Percentiles rank a stretch among this genome's conserved stretches.
phyloP scores from a whole-genome alignment of 805 yeast species.

The Scheffersomyces lignosus region DNA sequence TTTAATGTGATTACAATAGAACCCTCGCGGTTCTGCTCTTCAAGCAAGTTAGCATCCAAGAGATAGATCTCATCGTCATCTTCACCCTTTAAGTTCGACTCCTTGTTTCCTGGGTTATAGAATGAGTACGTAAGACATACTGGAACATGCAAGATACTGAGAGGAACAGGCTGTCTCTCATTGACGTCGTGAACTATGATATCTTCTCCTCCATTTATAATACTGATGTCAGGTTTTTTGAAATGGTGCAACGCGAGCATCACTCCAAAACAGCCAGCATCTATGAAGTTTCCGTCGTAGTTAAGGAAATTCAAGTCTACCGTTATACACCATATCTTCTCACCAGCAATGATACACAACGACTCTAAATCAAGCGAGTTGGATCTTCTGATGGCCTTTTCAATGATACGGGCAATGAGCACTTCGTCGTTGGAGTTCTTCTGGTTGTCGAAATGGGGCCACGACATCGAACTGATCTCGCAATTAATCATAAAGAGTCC shows the following conservation, averaged over 20 bases:
- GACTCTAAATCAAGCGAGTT: slow-evolving; percentile 90
- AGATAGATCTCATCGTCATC: slow-evolving; percentile 58
- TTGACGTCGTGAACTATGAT: slow-evolving; percentile 66
- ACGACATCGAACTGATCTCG: slow-evolving; percentile 88
- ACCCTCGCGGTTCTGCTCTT: slow-evolving; percentile 77
- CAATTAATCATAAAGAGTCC: slow-evolving; percentile 83
- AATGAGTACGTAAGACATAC: slow-evolving; percentile 88
- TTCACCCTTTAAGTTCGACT: slow-evolving; percentile 70
- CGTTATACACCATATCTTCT: slow-evolving; percentile 85
- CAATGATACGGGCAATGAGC: slow-evolving; percentile 76
- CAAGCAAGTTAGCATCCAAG: slow-evolving; percentile 75
- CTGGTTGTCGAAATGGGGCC: slow-evolving; percentile 76
- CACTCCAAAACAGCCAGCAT: slow-evolving; percentile 87
- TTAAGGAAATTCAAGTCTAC: slow-evolving; percentile 89
- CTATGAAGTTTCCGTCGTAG: slow-evolving; percentile 91
- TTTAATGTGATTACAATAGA: slow-evolving; percentile 82
- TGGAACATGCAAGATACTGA: slow-evolving; percentile 86
- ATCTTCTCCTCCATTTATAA: slow-evolving; percentile 53
- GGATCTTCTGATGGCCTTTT: slow-evolving; percentile 87
- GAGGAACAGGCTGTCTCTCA: slow-evolving; percentile 84
- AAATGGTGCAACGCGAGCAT: slow-evolving; percentile 83
- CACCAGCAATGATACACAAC: slow-evolving; percentile 86
- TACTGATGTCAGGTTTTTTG: slow-evolving; percentile 78
- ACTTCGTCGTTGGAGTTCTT: slow-evolving; percentile 78
- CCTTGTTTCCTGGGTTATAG: slow-evolving; percentile 64